These are phyloP conservation scores for Massarina eburnea DNA, from an alignment of 2,329 filamentous ascomycete genomes.

Conservation along the genomic window DNA sequence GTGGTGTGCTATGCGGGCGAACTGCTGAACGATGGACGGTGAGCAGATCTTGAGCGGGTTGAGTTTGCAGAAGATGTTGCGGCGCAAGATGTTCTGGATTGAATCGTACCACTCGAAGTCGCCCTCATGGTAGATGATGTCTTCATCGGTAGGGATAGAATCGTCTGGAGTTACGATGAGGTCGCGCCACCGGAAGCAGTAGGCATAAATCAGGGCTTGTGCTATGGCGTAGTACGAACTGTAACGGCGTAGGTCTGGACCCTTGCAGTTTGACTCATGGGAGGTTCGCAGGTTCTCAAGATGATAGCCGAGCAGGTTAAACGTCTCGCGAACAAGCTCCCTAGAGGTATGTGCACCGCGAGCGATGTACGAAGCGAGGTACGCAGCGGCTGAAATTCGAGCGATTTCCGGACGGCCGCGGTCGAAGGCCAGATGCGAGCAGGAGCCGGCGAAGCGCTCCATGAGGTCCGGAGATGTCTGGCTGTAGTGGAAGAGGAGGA, in stretches of 20 bases:
- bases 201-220: slow-evolving; percentile 92
- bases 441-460: slow-evolving; percentile 78
- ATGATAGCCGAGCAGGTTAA: slow-evolving; percentile 75
- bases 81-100: slow-evolving; percentile 72
- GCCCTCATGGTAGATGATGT: slow-evolving; percentile 65
- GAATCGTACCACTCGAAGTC: slow-evolving; percentile 77
- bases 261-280: slow-evolving; percentile 73
- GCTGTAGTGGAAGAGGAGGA: slow-evolving; percentile 92
- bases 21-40: slow-evolving; percentile 85
- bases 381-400: slow-evolving; percentile 84
- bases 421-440: slow-evolving; percentile 72
- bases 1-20: slow-evolving; percentile 82
- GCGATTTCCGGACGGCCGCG: slow-evolving; percentile 64
- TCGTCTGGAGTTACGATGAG: slow-evolving; percentile 64
- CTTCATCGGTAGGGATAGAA: slow-evolving; percentile 40
- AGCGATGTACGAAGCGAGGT: slow-evolving; percentile 92
- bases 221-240: slow-evolving; percentile 82
- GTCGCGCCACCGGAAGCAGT: slow-evolving; percentile 97
- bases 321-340: slow-evolving; percentile 77
- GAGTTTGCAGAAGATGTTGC: slow-evolving; percentile 81
- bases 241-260: slow-evolving; percentile 83
- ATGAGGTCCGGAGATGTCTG: slow-evolving; percentile 78
- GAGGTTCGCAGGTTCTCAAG: slow-evolving; percentile 72
- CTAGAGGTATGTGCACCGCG: slow-evolving; percentile 80
- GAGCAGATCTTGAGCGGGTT: slow-evolving; percentile 96